phyloP scores from a whole-genome alignment of 805 yeast genomes.

The Osmozyma mogii region DNA sequence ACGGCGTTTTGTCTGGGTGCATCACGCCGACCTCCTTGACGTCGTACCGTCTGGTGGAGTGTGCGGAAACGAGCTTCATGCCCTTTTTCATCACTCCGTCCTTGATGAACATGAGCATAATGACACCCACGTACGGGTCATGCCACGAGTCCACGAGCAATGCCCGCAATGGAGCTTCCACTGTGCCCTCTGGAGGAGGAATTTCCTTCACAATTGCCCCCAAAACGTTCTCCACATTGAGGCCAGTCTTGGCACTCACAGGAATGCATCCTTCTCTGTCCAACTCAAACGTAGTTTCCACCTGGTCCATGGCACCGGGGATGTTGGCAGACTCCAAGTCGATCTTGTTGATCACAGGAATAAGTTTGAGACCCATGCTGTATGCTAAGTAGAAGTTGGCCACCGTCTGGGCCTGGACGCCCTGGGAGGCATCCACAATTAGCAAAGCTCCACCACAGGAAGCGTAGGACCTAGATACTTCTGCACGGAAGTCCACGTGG shows the following conservation, averaged over 20 bases:
- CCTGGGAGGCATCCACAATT: constrained; percentile 91
- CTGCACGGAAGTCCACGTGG: constrained; percentile 92
- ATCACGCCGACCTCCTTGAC: constrained; percentile 90
- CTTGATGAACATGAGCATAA: constrained; percentile 72
- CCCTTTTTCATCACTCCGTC: constrained; percentile 78
- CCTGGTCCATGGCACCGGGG: constrained; percentile 71
- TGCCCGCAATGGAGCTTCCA: constrained; percentile 51
- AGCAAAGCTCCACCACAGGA: constrained; percentile 92
- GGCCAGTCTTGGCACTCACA: constrained; percentile 89
- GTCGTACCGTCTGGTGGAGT: constrained; percentile 69
- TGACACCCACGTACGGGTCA: constrained; percentile 87
- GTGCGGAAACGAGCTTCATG: constrained; percentile 67
- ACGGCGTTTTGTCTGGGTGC: constrained; percentile 79
- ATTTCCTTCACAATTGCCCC: constrained; percentile 77
- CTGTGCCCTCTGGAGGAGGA: constrained; percentile 66
- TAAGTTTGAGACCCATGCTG: constrained; percentile 68
- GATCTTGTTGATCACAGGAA: constrained; percentile 88
- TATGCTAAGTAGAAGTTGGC: constrained; percentile 91
- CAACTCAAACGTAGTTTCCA: constrained; percentile 77
- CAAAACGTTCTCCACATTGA: constrained; percentile 66
- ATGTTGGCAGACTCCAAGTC: constrained; percentile 87
- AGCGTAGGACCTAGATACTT: constrained; percentile 89
- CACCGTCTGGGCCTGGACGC: constrained; percentile 97
- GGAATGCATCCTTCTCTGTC: constrained; percentile 66
- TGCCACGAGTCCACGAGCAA: constrained; percentile 97